Conservation (phyloP, 192 early-diverging fungal species). For the Coemansia sp. region DNA sequence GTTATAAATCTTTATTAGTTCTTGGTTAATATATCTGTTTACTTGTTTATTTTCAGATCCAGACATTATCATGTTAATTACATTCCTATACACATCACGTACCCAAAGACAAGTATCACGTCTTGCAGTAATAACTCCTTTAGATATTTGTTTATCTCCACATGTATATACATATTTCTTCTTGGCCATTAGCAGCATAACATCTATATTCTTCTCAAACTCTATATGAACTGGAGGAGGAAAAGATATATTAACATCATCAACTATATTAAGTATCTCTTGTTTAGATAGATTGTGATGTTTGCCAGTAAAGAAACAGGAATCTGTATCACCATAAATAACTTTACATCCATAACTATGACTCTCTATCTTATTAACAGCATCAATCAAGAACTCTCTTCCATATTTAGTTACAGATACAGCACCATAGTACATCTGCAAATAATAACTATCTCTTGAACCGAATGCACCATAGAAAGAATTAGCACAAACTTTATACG, state of each 20-base stretch:
- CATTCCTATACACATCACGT: slow-evolving; percentile 12
- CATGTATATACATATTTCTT: slow-evolving; percentile 27
- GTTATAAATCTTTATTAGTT: neutral
- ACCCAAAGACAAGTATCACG: slow-evolving; percentile 29
- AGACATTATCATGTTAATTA: slow-evolving; percentile 8
- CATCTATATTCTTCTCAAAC: slow-evolving; percentile 19
- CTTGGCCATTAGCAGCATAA: slow-evolving; percentile 18
- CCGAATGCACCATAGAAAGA: slow-evolving; percentile 39
- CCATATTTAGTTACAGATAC: slow-evolving; percentile 15
- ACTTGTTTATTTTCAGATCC: slow-evolving; percentile 3
- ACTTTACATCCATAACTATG: slow-evolving; percentile 12
- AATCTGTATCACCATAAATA: slow-evolving; percentile 36
- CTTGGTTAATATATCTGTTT: neutral
- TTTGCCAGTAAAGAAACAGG: slow-evolving; percentile 25
- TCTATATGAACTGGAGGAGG: slow-evolving; percentile 21
- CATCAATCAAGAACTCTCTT: slow-evolving; percentile 13
- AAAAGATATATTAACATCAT: slow-evolving; percentile 13
- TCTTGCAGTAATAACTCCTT: slow-evolving; percentile 29
- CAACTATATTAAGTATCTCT: slow-evolving; percentile 13
- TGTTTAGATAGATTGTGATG: neutral
- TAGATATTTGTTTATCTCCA: slow-evolving; percentile 10
- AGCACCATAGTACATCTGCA: slow-evolving; percentile 19
- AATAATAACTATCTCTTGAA: slow-evolving; percentile 11
- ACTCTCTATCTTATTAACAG: slow-evolving; percentile 11
- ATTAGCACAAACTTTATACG: slow-evolving; percentile 27